Evolutionary conservation across 2,329 filamentous ascomycete genomes (phyloP).

Genomic region (Claviceps sp.): DNA sequence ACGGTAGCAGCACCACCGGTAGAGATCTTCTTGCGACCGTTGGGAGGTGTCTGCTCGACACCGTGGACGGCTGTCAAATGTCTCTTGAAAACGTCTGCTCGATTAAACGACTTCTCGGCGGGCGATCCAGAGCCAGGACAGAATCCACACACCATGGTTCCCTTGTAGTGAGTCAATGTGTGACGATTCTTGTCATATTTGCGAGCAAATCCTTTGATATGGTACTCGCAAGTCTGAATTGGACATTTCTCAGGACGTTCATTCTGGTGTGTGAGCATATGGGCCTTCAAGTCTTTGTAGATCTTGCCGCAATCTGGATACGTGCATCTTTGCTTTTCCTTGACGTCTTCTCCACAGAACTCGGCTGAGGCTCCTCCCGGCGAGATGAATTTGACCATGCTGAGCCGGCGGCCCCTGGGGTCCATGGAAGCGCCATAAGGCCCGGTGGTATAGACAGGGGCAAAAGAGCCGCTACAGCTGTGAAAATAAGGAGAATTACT

Average conservation of each 20-base stretch:
- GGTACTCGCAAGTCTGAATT: slow-evolving; percentile 82
- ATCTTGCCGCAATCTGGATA: slow-evolving; percentile 72
- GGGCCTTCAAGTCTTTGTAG: slow-evolving; percentile 86
- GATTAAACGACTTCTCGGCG: slow-evolving; percentile 89
- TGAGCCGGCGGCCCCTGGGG: slow-evolving; percentile 44
- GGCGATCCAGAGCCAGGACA: slow-evolving; percentile 80
- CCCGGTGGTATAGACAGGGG: slow-evolving; percentile 39
- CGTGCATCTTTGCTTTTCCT: slow-evolving; percentile 62
- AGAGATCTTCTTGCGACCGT: slow-evolving; percentile 63
- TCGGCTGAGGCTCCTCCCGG: slow-evolving; percentile 40
- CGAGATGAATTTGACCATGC: slow-evolving; percentile 57
- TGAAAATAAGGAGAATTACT: slow-evolving; percentile 57
- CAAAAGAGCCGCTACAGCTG: slow-evolving; percentile 35
- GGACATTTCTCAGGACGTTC: slow-evolving; percentile 91
- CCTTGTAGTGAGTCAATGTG: slow-evolving; percentile 90
- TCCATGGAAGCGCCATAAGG: slow-evolving; percentile 36
- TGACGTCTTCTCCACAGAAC: slow-evolving; percentile 48
- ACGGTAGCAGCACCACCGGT: slow-evolving; percentile 26
- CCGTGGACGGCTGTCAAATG: slow-evolving; percentile 83
- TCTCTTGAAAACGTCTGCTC: slow-evolving; percentile 90
- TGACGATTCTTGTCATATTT: slow-evolving; percentile 97
- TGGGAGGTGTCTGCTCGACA: slow-evolving; percentile 85
- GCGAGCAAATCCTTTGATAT: slow-evolving; percentile 80
- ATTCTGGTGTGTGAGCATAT: slow-evolving; percentile 86
- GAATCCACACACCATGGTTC: slow-evolving; percentile 93